phyloP scores from a whole-genome alignment of 2,329 filamentous ascomycete genomes.

The Claviceps maximensis region DNA sequence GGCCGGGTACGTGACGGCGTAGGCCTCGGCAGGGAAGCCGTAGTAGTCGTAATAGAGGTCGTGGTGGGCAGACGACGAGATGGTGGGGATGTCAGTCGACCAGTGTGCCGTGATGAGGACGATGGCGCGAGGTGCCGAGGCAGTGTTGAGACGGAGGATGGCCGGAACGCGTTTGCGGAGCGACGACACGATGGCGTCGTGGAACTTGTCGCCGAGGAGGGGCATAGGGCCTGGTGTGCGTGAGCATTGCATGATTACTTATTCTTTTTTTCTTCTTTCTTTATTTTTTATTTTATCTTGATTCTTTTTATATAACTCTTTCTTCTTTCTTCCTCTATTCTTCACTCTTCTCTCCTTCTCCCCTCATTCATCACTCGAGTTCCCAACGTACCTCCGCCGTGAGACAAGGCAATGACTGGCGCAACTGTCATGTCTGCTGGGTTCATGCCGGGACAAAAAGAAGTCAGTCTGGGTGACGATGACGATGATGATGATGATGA shows the following conservation, averaged over 20 bases:
- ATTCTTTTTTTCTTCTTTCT: too few relatives aligned
- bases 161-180: constrained; percentile 39
- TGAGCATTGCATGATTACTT: too few relatives aligned
- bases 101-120: constrained; percentile 47
- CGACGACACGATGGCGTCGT: constrained; percentile 36
- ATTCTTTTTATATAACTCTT: too few relatives aligned
- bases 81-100: constrained; percentile 33
- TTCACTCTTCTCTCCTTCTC: too few relatives aligned
- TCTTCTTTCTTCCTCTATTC: too few relatives aligned
- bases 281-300: too few relatives aligned
- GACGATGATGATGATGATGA: too few relatives aligned
- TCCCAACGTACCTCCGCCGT: constrained; percentile 29
- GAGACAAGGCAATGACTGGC: constrained; percentile 34
- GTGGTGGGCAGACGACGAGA: constrained; percentile 35
- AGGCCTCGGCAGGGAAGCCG: constrained; percentile 43
- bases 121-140: constrained; percentile 36
- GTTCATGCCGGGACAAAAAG: neutral
- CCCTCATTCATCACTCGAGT: too few relatives aligned
- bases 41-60: constrained; percentile 44
- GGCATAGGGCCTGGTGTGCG: neutral
- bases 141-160: constrained; percentile 39
- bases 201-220: constrained; percentile 36
- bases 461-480: too few relatives aligned
- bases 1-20: constrained; percentile 42
- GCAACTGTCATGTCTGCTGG: constrained; percentile 24